Base-by-base conservation (phyloP, 257 asterid genomes). In the Gentiana straminea region DNA sequence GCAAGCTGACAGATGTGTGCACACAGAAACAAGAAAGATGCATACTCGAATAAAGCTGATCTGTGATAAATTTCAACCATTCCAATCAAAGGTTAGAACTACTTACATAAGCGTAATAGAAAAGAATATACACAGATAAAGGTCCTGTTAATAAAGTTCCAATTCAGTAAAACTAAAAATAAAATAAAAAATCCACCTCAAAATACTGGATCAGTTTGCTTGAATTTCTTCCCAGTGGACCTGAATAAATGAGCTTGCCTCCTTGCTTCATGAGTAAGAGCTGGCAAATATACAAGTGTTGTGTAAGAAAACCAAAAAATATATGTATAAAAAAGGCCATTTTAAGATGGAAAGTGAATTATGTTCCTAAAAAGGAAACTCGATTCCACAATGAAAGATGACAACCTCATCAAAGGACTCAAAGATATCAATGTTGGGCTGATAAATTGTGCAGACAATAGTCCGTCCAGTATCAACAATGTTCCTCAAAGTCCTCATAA, bases 391-490 rank as follows among this genome's bases (percentile, higher is more conserved):
- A 33, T 47, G 48, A 59, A 33, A 55, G 66, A 65, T 64, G 37
- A 63, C 45, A 51, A 88, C 97, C 97, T 85, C 95, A 60, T 89
- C 97, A 63, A 89, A 89, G 65, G 97, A 89, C 78, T 89, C 97
- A 37, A 89, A 89, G 66, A 89, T 89, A 71, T 89, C 95, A 58
- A 89, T 81, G 82, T 95, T 89, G 68, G 96, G 96, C 65, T 88
- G 96, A 74, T 88, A 94, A 71, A 88, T 88, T 9, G 96, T 88
- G 78, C 97, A 89, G 66, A 89, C 97, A 65, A 89, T 89, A n/a
- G 97, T 89, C 70, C 97, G 68, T 64, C 94, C 95, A 35, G 97
- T 89, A 69, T 89, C 83, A 43, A 85, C 97, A 11, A 89, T 83
- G 73, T 89, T 89, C 68, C 96, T 75, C 72, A 88, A 94, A 33